Evolutionary conservation across 176 grass and related monocot species (phyloP).

Genomic region (Luzula sylvatica): DNA sequence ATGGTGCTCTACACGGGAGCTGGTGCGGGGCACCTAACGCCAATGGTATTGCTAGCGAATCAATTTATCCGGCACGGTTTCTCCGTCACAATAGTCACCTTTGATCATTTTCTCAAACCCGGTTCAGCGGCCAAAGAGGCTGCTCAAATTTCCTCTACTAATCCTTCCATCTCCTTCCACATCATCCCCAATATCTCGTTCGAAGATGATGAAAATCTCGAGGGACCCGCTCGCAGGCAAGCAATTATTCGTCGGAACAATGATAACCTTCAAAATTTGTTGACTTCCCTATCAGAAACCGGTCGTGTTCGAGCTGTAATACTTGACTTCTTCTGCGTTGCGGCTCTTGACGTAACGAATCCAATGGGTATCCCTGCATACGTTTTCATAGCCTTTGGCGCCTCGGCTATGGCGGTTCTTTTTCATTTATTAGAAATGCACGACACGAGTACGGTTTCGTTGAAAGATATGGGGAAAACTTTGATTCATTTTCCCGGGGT

Average conservation of each 20-base stretch:
- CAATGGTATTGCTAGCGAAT: constrained; percentile 41
- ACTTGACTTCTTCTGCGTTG: constrained; percentile 10
- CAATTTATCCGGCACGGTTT: constrained; percentile 24
- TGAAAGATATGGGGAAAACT: not conserved
- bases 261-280: not conserved
- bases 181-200: constrained; percentile 18
- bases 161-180: constrained; percentile 35
- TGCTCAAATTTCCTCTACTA: constrained; percentile 8
- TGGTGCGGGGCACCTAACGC: constrained; percentile 33
- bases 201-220: not conserved
- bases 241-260: constrained; percentile 1
- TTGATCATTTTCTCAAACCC: constrained; percentile 6
- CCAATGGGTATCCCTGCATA: constrained; percentile 3
- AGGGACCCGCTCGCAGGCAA: not conserved
- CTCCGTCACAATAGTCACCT: constrained; percentile 17
- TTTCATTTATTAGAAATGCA: constrained; percentile 6
- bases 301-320: not conserved
- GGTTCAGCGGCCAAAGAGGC: constrained; percentile 1
- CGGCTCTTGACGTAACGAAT: not conserved
- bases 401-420: constrained; percentile 9
- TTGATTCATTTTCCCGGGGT: constrained; percentile 18
- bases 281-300: not conserved
- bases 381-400: constrained; percentile 20
- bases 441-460: not conserved
- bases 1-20: constrained; percentile 33